These are phyloP conservation scores for Septoria linicola DNA, from an alignment of 2,329 filamentous ascomycete genomes.

Conservation along the genomic window DNA sequence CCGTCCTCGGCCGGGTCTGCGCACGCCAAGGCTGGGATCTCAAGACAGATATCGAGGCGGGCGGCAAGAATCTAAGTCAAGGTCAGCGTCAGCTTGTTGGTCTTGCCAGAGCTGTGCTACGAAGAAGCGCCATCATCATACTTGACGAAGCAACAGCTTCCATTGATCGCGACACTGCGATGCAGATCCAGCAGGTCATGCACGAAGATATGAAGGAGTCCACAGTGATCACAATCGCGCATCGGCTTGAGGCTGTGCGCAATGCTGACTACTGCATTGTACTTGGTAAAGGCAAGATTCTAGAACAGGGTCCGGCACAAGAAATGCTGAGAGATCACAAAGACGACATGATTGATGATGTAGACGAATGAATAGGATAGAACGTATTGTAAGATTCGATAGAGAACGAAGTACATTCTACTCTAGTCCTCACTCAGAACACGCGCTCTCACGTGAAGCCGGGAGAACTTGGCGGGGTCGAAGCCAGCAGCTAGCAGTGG, in stretches of 20 bases:
- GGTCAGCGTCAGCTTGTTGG: conserved; percentile 66
- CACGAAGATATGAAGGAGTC: conserved; percentile 57
- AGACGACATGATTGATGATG: conserved; percentile 15
- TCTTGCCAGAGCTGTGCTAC: conserved; percentile 61
- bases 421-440: too few species aligned
- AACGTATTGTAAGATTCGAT: not conserved
- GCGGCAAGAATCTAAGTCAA: conserved; percentile 62
- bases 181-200: conserved; percentile 55
- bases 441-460: not conserved
- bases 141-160: conserved; percentile 67
- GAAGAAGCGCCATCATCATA: conserved; percentile 61
- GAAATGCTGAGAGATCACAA: conserved; percentile 30
- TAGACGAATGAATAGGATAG: conserved; percentile 4
- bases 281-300: conserved; percentile 52
- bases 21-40: conserved; percentile 57
- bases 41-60: conserved; percentile 57
- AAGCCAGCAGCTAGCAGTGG: not conserved
- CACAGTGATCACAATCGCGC: conserved; percentile 66
- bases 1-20: conserved; percentile 57
- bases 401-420: too few species aligned
- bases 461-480: not conserved
- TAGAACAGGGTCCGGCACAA: conserved; percentile 39
- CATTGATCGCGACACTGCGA: conserved; percentile 62
- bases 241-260: conserved; percentile 62
- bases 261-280: conserved; percentile 58